Percentiles rank a stretch among this genome's conserved stretches.
Evolutionary conservation across 139 green algal genomes (phyloP).

Genomic region (Picochlorum sp.): DNA sequence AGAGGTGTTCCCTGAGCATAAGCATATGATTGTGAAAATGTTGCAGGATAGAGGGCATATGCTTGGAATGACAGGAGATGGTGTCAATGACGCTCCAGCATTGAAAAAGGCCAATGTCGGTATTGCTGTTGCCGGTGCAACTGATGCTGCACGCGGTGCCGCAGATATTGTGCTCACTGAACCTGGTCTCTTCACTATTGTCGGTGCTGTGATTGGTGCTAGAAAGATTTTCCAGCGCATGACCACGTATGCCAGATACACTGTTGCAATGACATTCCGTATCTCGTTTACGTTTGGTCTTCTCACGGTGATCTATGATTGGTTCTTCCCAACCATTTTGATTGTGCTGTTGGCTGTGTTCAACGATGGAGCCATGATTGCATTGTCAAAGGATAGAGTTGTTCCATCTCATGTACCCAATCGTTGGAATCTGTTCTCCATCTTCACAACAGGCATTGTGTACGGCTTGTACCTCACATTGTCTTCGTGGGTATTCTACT

Average conservation of each 20-base stretch:
- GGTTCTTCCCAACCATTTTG: conserved; percentile 66
- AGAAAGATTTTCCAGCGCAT: conserved; percentile 88
- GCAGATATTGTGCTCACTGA: conserved; percentile 74
- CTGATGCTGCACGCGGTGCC: conserved; percentile 70
- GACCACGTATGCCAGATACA: conserved; percentile 64
- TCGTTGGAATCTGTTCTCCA: conserved; percentile 63
- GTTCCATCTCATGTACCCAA: conserved; percentile 48
- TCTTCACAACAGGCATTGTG: conserved; percentile 68
- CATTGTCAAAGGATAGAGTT: conserved; percentile 72
- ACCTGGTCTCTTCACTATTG: conserved; percentile 51
- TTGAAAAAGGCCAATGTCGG: conserved; percentile 94
- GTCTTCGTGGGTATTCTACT: conserved; percentile 59
- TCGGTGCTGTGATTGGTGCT: conserved; percentile 60
- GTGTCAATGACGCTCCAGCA: conserved; percentile 90
- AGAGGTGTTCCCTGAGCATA: conserved; percentile 85
- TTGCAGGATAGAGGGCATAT: conserved; percentile 37
- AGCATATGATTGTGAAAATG: conserved; percentile 75
- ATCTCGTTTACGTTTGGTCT: conserved; percentile 84
- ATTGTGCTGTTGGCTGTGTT: conserved; percentile 83
- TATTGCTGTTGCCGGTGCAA: conserved; percentile 71
- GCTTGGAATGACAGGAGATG: conserved; percentile 76
- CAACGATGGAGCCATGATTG: conserved; percentile 86
- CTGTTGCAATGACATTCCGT: conserved; percentile 78
- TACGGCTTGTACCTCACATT: conserved; percentile 75
- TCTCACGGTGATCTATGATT: conserved; percentile 74